Evolutionary conservation across 2,329 filamentous ascomycete genomes (phyloP), one percentile per base, ranked within the genome.

Genomic region (Diaporthe australafricana): DNA sequence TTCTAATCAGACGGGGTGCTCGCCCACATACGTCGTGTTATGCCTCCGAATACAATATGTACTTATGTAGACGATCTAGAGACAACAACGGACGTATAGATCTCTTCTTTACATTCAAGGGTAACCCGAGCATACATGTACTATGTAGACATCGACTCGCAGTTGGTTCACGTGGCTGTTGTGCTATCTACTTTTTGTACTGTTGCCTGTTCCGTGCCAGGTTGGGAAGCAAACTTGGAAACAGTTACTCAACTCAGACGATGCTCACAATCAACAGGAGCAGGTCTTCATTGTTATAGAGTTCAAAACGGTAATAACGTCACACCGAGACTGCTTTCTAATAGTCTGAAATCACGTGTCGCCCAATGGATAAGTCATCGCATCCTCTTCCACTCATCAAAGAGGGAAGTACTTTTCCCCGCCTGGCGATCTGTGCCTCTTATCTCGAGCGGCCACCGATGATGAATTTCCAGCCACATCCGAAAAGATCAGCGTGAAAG

Each of bases 401-500:
- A 48, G 30, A 50, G 42, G 42, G 16, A 60, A 27, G 38, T 42
- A 27, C 35, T 57, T 60, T 8, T n/a, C 14, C 2, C n/a, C 30
- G 22, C 45, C 57, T 8, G 30, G 7, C 47, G 60, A 50, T 16
- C 30, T 25, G 30, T 17, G 20, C 12, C 30, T 27, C 47, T 17
- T 50, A 1, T 65, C 30, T 2, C n/a, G 45, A 12, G 42, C 16
- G 32, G 60, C 45, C 20, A 38, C 57, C 25, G 12, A 14, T 3
- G 60, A 65, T 8, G 60, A 6, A 30, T 50, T 65, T n/a, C 42
- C 42, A 17, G 30, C 22, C 16, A 20, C 60, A 22, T 65, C 60
- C 7, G 60, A 50, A 2, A 65, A 65, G 3, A 50, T 9, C n/a
- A 65, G 45, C n/a, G 60, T 65, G 45, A 70, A 70, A 32, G 68